A percentile compares a stretch with the other conserved stretches of the same genome.
Conservation (phyloP, 2,329 filamentous ascomycete species). For the Cladophialophora carrionii region DNA sequence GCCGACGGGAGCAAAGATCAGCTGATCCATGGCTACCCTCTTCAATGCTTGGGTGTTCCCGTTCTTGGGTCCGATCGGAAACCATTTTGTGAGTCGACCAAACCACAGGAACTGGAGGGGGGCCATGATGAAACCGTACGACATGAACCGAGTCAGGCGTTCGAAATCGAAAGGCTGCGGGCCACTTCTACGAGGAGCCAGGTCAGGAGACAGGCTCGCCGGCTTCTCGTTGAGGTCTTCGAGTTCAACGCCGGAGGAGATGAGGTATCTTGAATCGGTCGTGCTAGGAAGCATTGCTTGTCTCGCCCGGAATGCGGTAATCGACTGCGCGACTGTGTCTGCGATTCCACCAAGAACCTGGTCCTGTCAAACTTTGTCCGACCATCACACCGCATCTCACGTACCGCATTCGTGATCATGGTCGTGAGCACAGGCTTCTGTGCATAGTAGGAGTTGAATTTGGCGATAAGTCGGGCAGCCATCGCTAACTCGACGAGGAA, state of each 20-base stretch:
- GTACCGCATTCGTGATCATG: constrained; percentile 95
- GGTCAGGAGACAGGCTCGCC: constrained; percentile 65
- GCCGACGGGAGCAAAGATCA: constrained; percentile 88
- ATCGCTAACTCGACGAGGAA: constrained; percentile 88
- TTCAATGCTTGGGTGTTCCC: constrained; percentile 80
- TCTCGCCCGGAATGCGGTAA: constrained; percentile 72
- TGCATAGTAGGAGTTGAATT: constrained; percentile 94
- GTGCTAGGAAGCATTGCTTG: constrained; percentile 57
- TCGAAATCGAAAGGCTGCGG: constrained; percentile 95
- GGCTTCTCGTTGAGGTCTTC: constrained; percentile 84
- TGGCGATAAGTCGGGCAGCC: constrained; percentile 76
- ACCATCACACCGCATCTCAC: constrained; percentile 38
- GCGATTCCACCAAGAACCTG: constrained; percentile 61
- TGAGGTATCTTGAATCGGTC: constrained; percentile 59
- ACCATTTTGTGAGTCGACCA: constrained; percentile 75
- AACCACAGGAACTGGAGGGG: constrained; percentile 97
- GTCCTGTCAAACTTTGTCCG: constrained; percentile 16
- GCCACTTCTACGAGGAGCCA: constrained; percentile 64
- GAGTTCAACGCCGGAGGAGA: constrained; percentile 74
- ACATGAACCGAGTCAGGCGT: constrained; percentile 91
- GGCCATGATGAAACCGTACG: constrained; percentile 95
- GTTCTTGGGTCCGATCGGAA: constrained; percentile 79
- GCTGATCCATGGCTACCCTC: constrained; percentile 87
- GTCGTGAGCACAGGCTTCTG: constrained; percentile 93
- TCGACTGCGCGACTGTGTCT: constrained; percentile 91